These are phyloP conservation scores for Dryas integrifolia DNA, from an alignment of 331 rosid species.

Conservation along the genomic window DNA sequence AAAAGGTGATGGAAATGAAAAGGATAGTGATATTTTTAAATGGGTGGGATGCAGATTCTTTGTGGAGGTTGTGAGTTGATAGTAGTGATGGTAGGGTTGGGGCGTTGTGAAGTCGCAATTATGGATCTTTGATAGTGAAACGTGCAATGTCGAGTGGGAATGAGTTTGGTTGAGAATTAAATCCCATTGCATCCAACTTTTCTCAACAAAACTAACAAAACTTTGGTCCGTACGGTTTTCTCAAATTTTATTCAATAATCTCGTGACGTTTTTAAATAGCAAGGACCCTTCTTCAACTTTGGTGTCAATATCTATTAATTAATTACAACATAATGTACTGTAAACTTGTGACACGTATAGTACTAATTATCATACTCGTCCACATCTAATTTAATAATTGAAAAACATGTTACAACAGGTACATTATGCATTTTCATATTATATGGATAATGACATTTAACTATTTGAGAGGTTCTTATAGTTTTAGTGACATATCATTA, in stretches of 20 bases:
- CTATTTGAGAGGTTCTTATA: no score
- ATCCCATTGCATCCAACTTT: background rate
- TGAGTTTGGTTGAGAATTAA: constrained; percentile 6
- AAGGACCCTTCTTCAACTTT: background rate
- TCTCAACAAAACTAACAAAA: background rate
- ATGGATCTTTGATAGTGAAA: background rate
- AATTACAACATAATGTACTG: no score
- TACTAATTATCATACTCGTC: no score
- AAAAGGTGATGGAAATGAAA: background rate
- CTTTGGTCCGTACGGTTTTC: no score
- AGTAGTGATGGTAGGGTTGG: background rate
- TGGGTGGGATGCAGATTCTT: background rate
- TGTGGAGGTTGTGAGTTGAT: background rate
- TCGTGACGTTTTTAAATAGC: background rate
- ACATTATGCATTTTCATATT: no score
- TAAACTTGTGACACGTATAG: no score
- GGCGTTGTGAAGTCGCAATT: constrained; percentile 18
- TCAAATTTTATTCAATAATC: constrained; percentile 3
- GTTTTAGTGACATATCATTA: no score
- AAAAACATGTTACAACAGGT: no score
- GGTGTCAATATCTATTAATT: background rate
- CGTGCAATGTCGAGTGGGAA: constrained; percentile 4
- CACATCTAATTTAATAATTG: no score
- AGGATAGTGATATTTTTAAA: background rate
- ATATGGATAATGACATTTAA: no score